Base-by-base conservation (phyloP, 768 basidiomycete species). In the Collybia nuda region DNA sequence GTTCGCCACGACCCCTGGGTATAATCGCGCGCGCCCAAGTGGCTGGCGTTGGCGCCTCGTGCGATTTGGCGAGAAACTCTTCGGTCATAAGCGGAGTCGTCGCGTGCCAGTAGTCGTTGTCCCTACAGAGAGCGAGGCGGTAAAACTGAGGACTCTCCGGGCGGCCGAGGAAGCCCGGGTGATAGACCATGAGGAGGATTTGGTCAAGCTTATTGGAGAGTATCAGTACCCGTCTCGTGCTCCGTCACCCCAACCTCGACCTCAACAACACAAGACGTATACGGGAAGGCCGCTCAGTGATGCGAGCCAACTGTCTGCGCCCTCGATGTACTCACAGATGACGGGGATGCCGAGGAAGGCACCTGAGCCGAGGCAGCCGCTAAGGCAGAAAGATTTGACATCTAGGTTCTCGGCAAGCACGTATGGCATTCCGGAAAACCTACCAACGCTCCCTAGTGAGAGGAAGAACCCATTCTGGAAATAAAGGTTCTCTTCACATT, bases 1-100 rank as follows among this genome's bases (percentile, higher is more conserved):
- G 52, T 91, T 90, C 64, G 85, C 85, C 0, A 70, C 42, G 5
- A 49, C 44, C 12, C 45, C 55, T 21, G 71, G 32, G 70, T 75
- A 48, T 85, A 83, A 24, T 66, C 70, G 45, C 55, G 37, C 43
- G 28, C 29, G 40, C 14, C 19, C 47, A 28, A 45, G 62, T 2
- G 72, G 64, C 54, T 88, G 89, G 88, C 76, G 77, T 47, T 62
- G 70, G 66, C 73, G 78, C 52, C 72, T 90, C 40, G 60, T 72
- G 22, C 75, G 81, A 47, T 80, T 86, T 50, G 78, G 84, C 5
- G 79, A 79, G 67, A 74, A 64, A 66, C 57, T 89, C 23, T 87
- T 87, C 60, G 81, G 85, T 6, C 77, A 73, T 54, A 58, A 56
- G 14, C 42, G 44, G n/a, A 61, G 57, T 40, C 54, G 42, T 22